Base-by-base conservation (phyloP, 176 grass and related monocot species). In the Tillandsia fasciculata region DNA sequence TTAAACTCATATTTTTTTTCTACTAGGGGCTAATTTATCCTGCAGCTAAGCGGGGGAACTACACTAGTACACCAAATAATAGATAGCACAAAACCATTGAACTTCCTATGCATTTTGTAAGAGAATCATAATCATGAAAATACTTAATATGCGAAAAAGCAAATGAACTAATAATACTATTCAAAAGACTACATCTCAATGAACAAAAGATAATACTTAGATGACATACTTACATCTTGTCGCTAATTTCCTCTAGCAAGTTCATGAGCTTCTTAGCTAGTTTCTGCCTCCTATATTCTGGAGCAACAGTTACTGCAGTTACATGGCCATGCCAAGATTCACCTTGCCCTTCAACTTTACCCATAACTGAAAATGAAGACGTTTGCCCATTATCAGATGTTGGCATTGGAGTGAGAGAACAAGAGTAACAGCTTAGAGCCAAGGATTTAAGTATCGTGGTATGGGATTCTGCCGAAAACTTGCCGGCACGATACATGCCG, bases 301-400 rank as follows among this genome's bases (percentile, higher is more conserved):
- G 72, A 70, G 94, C 86, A 81, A 97, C 89, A 64, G 94, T 92
- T 9, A 97, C 86, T 28, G 94, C 94, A 14, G 94, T 97, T 52
- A 97, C 94, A 28, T 97, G 94, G 17, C 94, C 94, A 77, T 97
- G 94, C 94, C 94, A 97, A 49, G 84, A 92, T 79, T 97, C 94
- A 69, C 94, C 94, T 90, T 97, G 89, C 20, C 94, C 94, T 90
- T 97, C 94, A 63, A 97, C 94, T 81, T 97, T 97, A 24, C 94
- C 94, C 94, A 97, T 97, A 49, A 97, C 94, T 97, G 77, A 67
- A 87, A 72, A 59, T 18, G 20, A 17, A 59, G 5, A 59, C 5
- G 20, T 59, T 59, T 18, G 22, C 15, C 14, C 54, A 59, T 59
- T 59, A 59, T 17, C 4, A 59, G 3, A 9, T 59, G 6, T 59